Evolutionary conservation across 164 flowering plant species (phyloP).

Genomic region (Chloranthus sessilifolius): DNA sequence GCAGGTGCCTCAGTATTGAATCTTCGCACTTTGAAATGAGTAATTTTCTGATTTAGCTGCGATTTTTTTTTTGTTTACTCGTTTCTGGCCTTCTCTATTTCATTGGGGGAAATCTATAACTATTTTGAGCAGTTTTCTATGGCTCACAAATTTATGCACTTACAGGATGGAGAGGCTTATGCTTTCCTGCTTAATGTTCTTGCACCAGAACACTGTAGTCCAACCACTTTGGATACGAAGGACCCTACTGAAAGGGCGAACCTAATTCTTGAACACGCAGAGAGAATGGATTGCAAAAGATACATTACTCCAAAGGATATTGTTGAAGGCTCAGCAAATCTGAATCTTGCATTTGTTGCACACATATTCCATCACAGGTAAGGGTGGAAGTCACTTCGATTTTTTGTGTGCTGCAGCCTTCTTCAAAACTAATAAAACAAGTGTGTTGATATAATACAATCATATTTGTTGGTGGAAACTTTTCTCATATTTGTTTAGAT

Average conservation of each 20-base stretch:
- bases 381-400: neutral
- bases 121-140: too few species aligned
- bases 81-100: too few species aligned
- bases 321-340: conserved; percentile 79
- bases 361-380: conserved; percentile 93
- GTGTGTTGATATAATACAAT: too few species aligned
- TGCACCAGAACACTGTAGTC: conserved; percentile 80
- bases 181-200: conserved; percentile 90
- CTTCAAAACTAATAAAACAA: too few species aligned
- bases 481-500: too few species aligned
- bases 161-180: conserved; percentile 91
- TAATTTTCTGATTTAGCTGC: too few species aligned
- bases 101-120: too few species aligned
- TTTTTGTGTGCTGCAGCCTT: neutral
- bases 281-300: conserved; percentile 81
- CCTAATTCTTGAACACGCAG: conserved; percentile 79
- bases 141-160: conserved; percentile 1
- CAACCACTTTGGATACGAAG: conserved; percentile 57
- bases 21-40: too few species aligned
- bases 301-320: conserved; percentile 75
- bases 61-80: too few species aligned
- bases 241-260: conserved; percentile 78
- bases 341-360: conserved; percentile 91
- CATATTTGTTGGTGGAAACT: too few species aligned
- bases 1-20: too few species aligned